A percentile compares a stretch with the other conserved stretches of the same genome.
Evolutionary conservation across 495 filamentous ascomycete genomes (phyloP).

Genomic region (Penicillium riverlandense): DNA sequence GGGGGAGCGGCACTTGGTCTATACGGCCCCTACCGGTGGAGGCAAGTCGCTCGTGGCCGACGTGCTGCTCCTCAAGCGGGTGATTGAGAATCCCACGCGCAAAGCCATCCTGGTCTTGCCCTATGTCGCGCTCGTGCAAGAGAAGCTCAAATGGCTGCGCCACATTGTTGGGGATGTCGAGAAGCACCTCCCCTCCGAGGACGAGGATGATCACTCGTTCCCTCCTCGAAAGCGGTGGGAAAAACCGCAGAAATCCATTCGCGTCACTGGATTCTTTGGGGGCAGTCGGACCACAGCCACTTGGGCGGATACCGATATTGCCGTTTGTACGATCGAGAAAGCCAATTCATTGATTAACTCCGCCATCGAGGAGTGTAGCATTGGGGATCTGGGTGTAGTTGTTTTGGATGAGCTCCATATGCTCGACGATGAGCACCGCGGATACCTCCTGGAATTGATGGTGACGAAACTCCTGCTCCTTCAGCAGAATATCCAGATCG

Average conservation of each 20-base stretch:
- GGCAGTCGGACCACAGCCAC: constrained; percentile 57
- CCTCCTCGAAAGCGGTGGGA: constrained; percentile 26
- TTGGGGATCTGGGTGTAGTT: constrained; percentile 57
- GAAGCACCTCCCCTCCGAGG: constrained; percentile 29
- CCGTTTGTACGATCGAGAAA: constrained; percentile 81
- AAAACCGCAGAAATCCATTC: constrained; percentile 35
- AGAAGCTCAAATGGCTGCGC: constrained; percentile 72
- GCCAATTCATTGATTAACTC: constrained; percentile 74
- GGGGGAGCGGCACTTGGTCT: constrained; percentile 66
- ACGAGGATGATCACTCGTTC: constrained; percentile 7
- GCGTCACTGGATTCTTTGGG: constrained; percentile 69
- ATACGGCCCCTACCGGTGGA: constrained; percentile 78
- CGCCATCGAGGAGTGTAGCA: constrained; percentile 64
- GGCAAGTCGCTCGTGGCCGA: constrained; percentile 77
- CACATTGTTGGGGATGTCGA: constrained; percentile 59
- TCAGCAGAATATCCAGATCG: constrained; percentile 62
- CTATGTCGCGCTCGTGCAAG: constrained; percentile 76
- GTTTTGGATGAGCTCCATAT: constrained; percentile 80
- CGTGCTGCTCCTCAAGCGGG: constrained; percentile 64
- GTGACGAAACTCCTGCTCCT: constrained; percentile 68
- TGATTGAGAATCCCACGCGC: constrained; percentile 55
- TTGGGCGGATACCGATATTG: constrained; percentile 74
- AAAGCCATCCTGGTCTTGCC: constrained; percentile 77
- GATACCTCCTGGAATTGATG: constrained; percentile 75
- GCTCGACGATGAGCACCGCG: constrained; percentile 73